Conservation (phyloP, 176 grass and related monocot genomes). For the Tillandsia leiboldiana region DNA sequence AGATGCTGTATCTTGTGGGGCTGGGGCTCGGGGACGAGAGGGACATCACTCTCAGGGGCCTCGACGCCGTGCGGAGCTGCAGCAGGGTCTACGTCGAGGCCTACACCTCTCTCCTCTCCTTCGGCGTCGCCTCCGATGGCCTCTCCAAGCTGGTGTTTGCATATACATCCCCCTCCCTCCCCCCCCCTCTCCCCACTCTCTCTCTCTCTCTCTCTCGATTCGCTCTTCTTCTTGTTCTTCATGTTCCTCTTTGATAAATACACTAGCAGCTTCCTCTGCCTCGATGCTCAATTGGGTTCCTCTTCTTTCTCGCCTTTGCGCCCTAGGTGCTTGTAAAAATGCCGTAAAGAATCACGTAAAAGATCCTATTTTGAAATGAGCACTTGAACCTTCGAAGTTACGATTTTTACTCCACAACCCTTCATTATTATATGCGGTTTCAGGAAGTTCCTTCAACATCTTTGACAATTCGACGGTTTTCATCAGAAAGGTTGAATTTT, state of each 20-base stretch:
- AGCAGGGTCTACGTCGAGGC: conserved; percentile 83
- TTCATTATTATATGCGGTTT: too few relatives aligned
- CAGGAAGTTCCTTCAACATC: too few relatives aligned
- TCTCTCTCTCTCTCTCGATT: background rate
- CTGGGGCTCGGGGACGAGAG: conserved; percentile 78
- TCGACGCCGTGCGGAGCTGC: conserved; percentile 63
- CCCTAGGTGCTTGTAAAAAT: background rate
- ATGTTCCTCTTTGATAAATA: background rate
- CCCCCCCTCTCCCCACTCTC: background rate
- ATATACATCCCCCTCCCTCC: background rate
- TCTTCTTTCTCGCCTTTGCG: background rate
- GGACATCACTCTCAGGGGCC: conserved; percentile 80
- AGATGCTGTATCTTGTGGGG: conserved; percentile 91
- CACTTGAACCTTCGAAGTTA: too few relatives aligned
- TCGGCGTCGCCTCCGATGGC: conserved; percentile 65
- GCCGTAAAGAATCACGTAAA: background rate
- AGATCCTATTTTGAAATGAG: too few relatives aligned
- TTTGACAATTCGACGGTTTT: too few relatives aligned
- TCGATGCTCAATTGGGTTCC: conserved; percentile 8
- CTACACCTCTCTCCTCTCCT: conserved; percentile 84
- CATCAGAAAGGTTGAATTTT: too few relatives aligned
- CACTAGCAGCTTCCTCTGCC: background rate
- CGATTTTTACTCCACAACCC: too few relatives aligned
- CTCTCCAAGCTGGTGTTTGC: conserved; percentile 49
- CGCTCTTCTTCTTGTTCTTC: conserved; percentile 16